Conservation (phyloP, 495 filamentous ascomycete species). For the Saxophila tyrrhenica region DNA sequence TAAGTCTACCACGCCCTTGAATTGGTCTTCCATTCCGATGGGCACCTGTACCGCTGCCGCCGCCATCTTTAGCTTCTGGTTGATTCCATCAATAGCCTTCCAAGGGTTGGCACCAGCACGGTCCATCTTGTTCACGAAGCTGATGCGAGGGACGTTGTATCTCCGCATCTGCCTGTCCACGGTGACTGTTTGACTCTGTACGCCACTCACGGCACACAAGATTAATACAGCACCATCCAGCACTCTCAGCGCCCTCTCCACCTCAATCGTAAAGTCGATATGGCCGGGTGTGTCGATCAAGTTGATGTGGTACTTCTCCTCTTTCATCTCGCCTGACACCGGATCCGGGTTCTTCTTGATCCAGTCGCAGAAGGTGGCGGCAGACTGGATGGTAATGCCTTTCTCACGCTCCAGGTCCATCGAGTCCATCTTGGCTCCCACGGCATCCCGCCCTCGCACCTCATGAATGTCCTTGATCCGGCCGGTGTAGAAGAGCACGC, state of each 20-base stretch:
- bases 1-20: conserved; percentile 88
- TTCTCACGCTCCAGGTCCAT: conserved; percentile 98
- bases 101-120: conserved; percentile 98
- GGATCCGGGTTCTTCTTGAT: conserved; percentile 52
- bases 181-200: conserved; percentile 96
- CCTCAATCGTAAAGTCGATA: conserved; percentile 99
- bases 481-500: conserved; percentile 97
- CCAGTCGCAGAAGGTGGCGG: conserved; percentile 98
- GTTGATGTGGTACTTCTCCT: conserved; percentile 93
- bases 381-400: conserved; percentile 97
- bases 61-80: conserved; percentile 79
- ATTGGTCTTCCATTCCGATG: conserved; percentile 85
- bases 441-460: conserved; percentile 86
- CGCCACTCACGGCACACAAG: conserved; percentile 91
- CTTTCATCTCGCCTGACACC: conserved; percentile 48
- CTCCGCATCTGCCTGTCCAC: conserved; percentile 98
- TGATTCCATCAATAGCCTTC: conserved; percentile 95
- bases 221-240: conserved; percentile 98
- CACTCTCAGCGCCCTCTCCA: conserved; percentile 90
- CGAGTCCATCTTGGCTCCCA: conserved; percentile 99
- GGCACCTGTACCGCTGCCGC: conserved; percentile 94
- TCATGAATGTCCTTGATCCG: conserved; percentile 96
- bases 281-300: conserved; percentile 98
- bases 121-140: conserved; percentile 99
- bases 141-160: conserved; percentile 91